Conservation (phyloP, 106 monocot species). For the Narthecium ossifragum region DNA sequence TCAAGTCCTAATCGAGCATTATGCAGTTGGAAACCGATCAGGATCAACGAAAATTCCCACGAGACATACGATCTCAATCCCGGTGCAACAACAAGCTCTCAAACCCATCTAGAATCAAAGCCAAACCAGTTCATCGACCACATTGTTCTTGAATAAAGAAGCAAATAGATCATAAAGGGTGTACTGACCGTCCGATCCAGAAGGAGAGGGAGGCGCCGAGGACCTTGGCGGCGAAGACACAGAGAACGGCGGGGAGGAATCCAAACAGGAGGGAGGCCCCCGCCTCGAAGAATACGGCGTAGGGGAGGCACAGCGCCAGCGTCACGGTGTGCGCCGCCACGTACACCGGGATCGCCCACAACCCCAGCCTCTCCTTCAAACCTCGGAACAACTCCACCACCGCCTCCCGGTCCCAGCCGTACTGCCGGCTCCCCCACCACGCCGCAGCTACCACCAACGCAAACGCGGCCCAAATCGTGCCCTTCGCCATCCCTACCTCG, state of each 20-base stretch:
- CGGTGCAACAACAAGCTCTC: no score
- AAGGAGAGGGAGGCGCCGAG: constrained; percentile 96
- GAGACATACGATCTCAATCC: no score
- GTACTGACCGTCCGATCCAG: constrained; percentile 75
- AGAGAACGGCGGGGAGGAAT: constrained; percentile 67
- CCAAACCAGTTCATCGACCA: no score
- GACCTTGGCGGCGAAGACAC: constrained; percentile 86
- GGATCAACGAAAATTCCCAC: no score
- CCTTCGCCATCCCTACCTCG: constrained; percentile 16
- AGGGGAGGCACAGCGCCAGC: constrained; percentile 82
- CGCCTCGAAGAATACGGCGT: constrained; percentile 90
- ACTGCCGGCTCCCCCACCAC: constrained; percentile 15
- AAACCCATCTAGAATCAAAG: no score
- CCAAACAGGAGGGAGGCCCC: constrained; percentile 85
- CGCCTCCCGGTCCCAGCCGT: constrained; percentile 23
- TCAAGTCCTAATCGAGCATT: no score
- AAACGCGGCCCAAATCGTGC: not conserved
- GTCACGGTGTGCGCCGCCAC: constrained; percentile 83
- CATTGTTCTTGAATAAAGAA: no score
- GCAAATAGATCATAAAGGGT: not conserved
- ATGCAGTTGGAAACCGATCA: no score
- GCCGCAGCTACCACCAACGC: constrained; percentile 11
- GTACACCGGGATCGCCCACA: constrained; percentile 80
- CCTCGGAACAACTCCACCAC: constrained; percentile 17
- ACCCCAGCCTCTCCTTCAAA: constrained; percentile 44